Percentiles rank a stretch among this genome's conserved stretches.
Conservation (phyloP, 164 flowering plant species). For the Berberis thunbergii region DNA sequence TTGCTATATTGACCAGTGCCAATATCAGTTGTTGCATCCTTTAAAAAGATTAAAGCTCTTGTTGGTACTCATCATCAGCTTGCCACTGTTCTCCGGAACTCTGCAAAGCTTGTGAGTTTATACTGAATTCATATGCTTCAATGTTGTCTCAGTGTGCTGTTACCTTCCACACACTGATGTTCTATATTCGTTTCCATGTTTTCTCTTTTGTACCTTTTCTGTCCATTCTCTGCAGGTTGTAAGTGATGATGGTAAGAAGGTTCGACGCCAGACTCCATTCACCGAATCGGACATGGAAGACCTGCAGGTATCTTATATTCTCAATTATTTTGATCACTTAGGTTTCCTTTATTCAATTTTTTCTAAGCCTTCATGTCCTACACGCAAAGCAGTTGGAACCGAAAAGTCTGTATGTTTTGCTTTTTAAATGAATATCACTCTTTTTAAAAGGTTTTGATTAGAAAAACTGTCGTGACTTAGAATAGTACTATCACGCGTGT, state of each 20-base stretch:
- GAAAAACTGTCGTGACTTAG: too few relatives aligned
- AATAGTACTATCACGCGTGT: too few relatives aligned
- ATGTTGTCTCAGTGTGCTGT: too few relatives aligned
- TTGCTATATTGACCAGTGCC: constrained; percentile 51
- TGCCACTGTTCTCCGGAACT: constrained; percentile 57
- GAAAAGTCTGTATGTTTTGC: too few relatives aligned
- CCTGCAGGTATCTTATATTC: constrained; percentile 52
- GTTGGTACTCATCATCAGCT: constrained; percentile 56
- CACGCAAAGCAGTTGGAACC: too few relatives aligned
- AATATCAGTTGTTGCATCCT: constrained; percentile 78
- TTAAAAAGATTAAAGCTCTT: constrained; percentile 84
- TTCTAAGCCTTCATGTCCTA: too few relatives aligned
- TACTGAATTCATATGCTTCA: not conserved
- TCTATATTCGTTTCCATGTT: not conserved
- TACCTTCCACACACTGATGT: too few relatives aligned
- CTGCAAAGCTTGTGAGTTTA: constrained; percentile 72
- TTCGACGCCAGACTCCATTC: constrained; percentile 58
- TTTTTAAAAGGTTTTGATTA: too few relatives aligned
- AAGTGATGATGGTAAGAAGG: constrained; percentile 89
- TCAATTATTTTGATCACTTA: not conserved
- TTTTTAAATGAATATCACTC: too few relatives aligned
- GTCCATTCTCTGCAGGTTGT: constrained; percentile 44
- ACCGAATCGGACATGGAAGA: constrained; percentile 77
- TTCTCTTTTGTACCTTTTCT: not conserved
- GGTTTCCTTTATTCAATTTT: too few relatives aligned